These are phyloP conservation scores for Oenanthe sinensis DNA, from an alignment of 129 eudicot species.

Conservation along the genomic window DNA sequence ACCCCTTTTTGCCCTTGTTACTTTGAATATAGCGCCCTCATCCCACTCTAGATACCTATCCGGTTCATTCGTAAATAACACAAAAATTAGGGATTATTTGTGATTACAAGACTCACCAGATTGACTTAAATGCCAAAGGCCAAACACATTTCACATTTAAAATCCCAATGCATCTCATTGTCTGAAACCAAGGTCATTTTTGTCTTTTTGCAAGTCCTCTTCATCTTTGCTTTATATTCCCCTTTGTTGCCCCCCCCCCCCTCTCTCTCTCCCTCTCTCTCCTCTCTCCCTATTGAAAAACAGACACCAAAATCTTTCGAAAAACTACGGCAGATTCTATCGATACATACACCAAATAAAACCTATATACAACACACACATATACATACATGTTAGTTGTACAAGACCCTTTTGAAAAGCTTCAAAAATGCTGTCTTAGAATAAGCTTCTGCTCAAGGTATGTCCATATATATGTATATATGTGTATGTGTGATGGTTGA, in stretches of 20 bases:
- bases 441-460: neutral
- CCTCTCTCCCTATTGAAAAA: neutral
- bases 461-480: neutral
- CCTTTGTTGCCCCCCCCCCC: neutral
- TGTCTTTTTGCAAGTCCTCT: neutral
- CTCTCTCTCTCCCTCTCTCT: neutral
- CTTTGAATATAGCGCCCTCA: neutral
- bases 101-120: neutral
- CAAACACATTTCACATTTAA: neutral
- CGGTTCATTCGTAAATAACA: neutral
- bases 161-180: conserved; percentile 1
- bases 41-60: neutral
- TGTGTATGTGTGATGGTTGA: neutral
- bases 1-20: neutral
- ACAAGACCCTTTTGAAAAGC: neutral
- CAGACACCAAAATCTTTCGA: conserved; percentile 1
- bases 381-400: no score
- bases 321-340: neutral
- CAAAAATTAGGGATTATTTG: neutral
- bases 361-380: neutral
- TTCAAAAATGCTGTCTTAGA: neutral
- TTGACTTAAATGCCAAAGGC: neutral
- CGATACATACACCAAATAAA: neutral
- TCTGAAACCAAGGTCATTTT: neutral
- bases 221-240: neutral